A percentile compares a stretch with the other conserved stretches of the same genome.
These are phyloP conservation scores for Lachancea kluyveri DNA, from an alignment of 805 yeast genomes.

Conservation along the genomic window DNA sequence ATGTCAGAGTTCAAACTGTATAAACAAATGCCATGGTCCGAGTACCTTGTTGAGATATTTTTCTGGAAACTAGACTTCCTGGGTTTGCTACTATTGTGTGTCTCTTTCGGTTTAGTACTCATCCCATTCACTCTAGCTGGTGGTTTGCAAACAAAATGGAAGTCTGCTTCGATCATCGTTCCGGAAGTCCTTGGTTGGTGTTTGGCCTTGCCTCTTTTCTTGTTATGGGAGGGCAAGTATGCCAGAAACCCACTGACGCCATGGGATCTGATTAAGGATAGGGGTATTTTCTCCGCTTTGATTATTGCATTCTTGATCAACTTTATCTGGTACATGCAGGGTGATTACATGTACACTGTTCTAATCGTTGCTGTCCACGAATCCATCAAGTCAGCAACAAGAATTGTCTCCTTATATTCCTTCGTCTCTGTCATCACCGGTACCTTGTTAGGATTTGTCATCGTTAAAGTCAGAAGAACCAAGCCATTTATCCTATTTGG, in stretches of 20 bases:
- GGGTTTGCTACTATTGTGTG: conserved; percentile 50
- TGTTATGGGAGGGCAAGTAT: conserved; percentile 49
- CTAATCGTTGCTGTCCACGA: conserved; percentile 53
- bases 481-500: conserved; percentile 60
- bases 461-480: conserved; percentile 43
- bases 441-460: conserved; percentile 48
- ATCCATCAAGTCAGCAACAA: conserved; percentile 53
- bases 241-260: conserved; percentile 56
- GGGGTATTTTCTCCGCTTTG: conserved; percentile 63
- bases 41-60: conserved; percentile 30
- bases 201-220: conserved; percentile 45
- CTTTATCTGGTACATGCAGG: conserved; percentile 59
- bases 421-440: conserved; percentile 63
- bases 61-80: conserved; percentile 59
- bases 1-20: conserved; percentile 26
- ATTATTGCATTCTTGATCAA: conserved; percentile 49
- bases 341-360: conserved; percentile 58
- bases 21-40: conserved; percentile 12
- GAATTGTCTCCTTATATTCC: conserved; percentile 56
- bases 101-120: conserved; percentile 54
- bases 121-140: conserved; percentile 69
- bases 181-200: conserved; percentile 55
- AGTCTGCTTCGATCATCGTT: conserved; percentile 49
- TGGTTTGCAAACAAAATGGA: conserved; percentile 47
- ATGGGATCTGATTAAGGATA: conserved; percentile 44